Conservation (phyloP, 2,329 filamentous ascomycete species). For the Knufia petricola region DNA sequence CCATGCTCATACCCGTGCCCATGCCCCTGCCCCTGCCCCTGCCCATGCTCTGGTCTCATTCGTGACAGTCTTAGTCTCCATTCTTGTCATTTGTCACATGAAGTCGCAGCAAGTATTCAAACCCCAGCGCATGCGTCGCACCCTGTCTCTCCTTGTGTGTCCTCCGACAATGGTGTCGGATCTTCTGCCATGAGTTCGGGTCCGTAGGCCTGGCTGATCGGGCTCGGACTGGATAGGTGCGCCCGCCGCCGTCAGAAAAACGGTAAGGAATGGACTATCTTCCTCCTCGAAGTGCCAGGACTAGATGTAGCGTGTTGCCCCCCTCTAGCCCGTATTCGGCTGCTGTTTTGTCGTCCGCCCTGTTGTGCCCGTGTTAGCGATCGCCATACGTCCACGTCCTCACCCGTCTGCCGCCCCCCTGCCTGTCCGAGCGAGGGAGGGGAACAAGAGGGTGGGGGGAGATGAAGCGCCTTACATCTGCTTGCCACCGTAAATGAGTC, state of each 20-base stretch:
- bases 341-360: conserved; percentile 91
- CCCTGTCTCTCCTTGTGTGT: neutral
- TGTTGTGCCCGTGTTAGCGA: conserved; percentile 31
- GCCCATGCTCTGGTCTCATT: neutral
- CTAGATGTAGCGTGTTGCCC: conserved; percentile 87
- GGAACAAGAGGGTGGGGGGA: too few relatives aligned
- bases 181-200: neutral
- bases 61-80: neutral
- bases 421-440: too few relatives aligned
- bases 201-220: neutral
- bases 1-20: neutral
- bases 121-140: neutral
- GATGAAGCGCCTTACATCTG: conserved; percentile 77
- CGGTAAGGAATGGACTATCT: neutral
- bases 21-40: neutral
- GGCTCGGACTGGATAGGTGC: neutral
- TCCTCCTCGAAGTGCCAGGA: conserved; percentile 75
- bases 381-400: neutral
- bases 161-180: neutral
- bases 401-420: neutral
- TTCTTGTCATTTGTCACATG: neutral
- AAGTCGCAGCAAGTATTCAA: too few relatives aligned
- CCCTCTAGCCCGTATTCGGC: conserved; percentile 82
- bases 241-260: neutral
- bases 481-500: conserved; percentile 92